Conservation (phyloP, 129 eudicot species). For the Heracleum sosnowskyi region DNA sequence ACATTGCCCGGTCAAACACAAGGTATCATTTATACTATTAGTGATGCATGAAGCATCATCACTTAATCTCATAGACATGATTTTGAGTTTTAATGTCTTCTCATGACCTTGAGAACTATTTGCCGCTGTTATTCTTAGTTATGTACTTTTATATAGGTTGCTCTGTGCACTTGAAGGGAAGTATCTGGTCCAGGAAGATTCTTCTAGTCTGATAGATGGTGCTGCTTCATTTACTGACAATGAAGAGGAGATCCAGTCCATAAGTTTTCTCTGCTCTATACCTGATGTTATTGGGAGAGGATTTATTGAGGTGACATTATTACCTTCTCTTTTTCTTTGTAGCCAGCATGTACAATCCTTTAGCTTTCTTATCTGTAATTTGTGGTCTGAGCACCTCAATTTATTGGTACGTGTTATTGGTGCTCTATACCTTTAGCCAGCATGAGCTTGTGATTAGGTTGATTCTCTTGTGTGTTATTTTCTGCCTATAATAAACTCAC, state of each 20-base stretch:
- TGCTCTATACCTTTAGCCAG: neutral
- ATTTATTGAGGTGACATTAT: slow-evolving; percentile 36
- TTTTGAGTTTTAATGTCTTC: neutral
- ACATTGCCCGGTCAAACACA: slow-evolving; percentile 51
- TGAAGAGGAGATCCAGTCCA: slow-evolving; percentile 36
- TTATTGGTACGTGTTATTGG: neutral
- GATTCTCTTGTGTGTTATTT: neutral
- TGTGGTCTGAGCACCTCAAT: neutral
- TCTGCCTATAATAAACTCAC: neutral
- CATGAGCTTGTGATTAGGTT: neutral
- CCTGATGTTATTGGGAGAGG: slow-evolving; percentile 45
- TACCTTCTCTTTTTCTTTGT: neutral
- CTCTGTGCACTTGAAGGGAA: slow-evolving; percentile 81
- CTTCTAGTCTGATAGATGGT: slow-evolving; percentile 38
- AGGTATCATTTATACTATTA: slow-evolving; percentile 39
- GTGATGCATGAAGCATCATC: neutral
- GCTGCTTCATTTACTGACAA: slow-evolving; percentile 33
- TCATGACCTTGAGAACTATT: neutral
- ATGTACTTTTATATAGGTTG: slow-evolving; percentile 37
- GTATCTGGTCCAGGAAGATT: slow-evolving; percentile 50
- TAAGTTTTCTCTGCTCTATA: slow-evolving; percentile 31
- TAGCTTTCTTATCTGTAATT: too few relatives aligned
- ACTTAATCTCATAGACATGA: neutral
- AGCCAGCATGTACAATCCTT: too few relatives aligned
- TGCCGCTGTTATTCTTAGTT: neutral